Evolutionary conservation across 306 rosid genomes (phyloP), one percentile per base, ranked within the genome.

Genomic region (Rosa rugosa): DNA sequence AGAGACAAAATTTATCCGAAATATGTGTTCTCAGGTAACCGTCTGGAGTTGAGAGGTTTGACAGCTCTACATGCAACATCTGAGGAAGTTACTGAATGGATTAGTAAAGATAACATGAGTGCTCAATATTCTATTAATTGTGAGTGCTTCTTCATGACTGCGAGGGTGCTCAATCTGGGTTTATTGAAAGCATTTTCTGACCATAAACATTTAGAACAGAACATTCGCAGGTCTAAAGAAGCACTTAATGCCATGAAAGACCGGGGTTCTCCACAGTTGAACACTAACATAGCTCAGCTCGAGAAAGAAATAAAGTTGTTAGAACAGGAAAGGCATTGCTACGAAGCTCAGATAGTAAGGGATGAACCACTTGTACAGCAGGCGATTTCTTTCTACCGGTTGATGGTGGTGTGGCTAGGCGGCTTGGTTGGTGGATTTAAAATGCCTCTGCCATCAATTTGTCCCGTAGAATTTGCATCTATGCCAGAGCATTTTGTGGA

Each of bases 401-500:
- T 95, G 85, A 88, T 95, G 98, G 83, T 95, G 57, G 86, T 91
- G 53, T 95, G 99, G 97, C 76, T 93, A 85, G 99, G 85, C 84
- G 88, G 89, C 84, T 79, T 95, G 94, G 93, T 93, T 84, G 98
- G 98, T 79, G 99, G 97, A 75, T 95, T 89, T 76, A 91, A 93
- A 87, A 95, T 95, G 98, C 99, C 99, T 77, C 87, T 95, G 45
- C 91, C 94, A 47, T 65, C 88, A 70, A 83, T 85, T 50, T 89
- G 96, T 87, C 93, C 98, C 2, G 85, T 79, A 87, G 96, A 87
- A 75, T 93, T 95, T 86, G 95, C 99, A 4, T 85, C 89, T 62
- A 87, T 95, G 98, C 97, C 98, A 1, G 97, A 95, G 80, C 99
- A 93, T 89, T 93, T 93, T 91, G 90, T 95, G 76, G 99, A 93